Percentiles rank a stretch among this genome's conserved stretches.
Conservation (phyloP, 2,329 filamentous ascomycete species). For the Colletotrichum nymphaeae region DNA sequence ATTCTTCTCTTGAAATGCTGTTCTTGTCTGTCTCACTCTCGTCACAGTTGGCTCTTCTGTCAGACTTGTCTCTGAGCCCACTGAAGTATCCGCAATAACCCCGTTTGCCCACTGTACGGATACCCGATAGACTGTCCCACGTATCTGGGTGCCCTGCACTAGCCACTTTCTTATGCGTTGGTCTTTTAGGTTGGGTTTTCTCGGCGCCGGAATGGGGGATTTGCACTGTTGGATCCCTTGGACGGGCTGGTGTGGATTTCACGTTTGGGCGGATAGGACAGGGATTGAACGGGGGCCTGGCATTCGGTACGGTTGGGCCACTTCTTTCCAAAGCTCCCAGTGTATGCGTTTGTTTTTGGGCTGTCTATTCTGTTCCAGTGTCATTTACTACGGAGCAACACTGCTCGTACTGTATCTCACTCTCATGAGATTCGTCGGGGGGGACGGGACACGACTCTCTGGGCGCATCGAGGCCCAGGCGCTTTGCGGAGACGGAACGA, state of each 20-base stretch:
- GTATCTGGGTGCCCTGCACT: conserved; percentile 2
- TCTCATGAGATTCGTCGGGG: neutral
- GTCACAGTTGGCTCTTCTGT: neutral
- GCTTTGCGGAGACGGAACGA: conserved; percentile 1
- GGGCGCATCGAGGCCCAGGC: conserved; percentile 17
- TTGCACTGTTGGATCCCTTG: neutral
- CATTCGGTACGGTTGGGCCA: neutral
- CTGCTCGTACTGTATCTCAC: neutral
- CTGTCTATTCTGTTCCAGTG: too few species aligned
- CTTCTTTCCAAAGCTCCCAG: neutral
- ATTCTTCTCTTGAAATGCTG: neutral
- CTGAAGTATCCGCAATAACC: neutral
- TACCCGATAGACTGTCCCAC: neutral
- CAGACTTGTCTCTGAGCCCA: neutral
- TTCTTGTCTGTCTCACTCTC: neutral
- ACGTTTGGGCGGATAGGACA: neutral
- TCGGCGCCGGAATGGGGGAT: conserved; percentile 1
- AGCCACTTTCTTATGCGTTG: neutral
- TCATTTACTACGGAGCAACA: neutral
- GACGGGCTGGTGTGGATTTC: neutral
- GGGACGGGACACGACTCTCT: neutral
- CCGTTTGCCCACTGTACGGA: neutral
- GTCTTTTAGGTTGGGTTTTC: neutral
- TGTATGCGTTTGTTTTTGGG: neutral
- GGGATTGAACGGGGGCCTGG: neutral